Percentiles rank a stretch among this genome's conserved stretches.
phyloP scores from a whole-genome alignment of 2,329 filamentous ascomycete genomes.

The Sporothrix brasiliensis region DNA sequence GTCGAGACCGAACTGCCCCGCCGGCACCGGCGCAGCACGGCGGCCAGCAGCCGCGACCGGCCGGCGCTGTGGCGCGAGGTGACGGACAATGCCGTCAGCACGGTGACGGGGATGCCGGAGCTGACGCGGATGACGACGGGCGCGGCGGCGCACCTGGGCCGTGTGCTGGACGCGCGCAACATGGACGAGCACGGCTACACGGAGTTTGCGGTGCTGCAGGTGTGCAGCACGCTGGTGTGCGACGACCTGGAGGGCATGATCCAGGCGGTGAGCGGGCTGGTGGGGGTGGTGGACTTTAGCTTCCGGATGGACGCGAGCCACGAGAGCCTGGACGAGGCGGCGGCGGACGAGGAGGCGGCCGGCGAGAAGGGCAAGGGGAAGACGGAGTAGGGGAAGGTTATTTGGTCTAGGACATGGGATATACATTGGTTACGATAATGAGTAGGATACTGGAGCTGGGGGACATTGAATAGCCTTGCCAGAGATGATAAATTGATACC shows the following conservation, averaged over 20 bases:
- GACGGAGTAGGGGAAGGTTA: constrained; percentile 28
- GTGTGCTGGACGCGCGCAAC: constrained; percentile 65
- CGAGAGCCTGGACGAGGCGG: constrained; percentile 10
- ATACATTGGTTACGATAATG: not conserved
- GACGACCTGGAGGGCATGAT: constrained; percentile 69
- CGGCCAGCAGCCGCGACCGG: not conserved
- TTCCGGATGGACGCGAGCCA: constrained; percentile 54
- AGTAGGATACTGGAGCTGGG: not conserved
- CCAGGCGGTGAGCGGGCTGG: constrained; percentile 63
- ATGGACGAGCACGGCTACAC: constrained; percentile 73
- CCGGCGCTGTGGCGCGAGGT: constrained; percentile 31
- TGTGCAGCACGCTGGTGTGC: constrained; percentile 68
- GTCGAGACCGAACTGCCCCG: not conserved
- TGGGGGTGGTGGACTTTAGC: constrained; percentile 75
- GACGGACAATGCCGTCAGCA: constrained; percentile 23
- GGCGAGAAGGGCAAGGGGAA: constrained; percentile 36
- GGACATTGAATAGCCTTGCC: too few relatives aligned
- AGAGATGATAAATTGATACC: not conserved
- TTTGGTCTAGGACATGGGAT: not conserved
- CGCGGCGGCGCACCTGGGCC: constrained; percentile 20
- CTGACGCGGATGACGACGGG: constrained; percentile 30
- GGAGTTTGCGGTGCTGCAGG: constrained; percentile 74
- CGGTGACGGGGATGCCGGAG: constrained; percentile 28
- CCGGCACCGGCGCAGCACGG: constrained; percentile 8
- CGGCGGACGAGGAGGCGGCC: not conserved